A percentile compares a stretch with the other conserved stretches of the same genome.
These are phyloP conservation scores for Podaxis sp. DNA, from an alignment of 768 basidiomycete species.

Conservation along the genomic window DNA sequence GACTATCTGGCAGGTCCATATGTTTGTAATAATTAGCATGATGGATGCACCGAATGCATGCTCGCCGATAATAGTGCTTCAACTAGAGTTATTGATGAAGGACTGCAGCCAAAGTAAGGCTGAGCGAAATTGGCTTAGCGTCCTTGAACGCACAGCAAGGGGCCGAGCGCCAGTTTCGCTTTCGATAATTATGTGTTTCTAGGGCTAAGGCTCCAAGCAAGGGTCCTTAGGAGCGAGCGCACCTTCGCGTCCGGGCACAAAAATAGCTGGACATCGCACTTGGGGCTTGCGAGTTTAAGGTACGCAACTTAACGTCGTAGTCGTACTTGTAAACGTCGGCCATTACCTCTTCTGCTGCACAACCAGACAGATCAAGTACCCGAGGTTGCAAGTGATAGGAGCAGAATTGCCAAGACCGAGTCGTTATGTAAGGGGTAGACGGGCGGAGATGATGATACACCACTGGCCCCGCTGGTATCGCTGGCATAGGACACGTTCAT, in stretches of 20 bases:
- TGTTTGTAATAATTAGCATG: background rate
- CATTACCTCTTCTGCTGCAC: background rate
- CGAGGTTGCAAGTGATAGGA: background rate
- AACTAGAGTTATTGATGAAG: background rate
- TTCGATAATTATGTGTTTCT: background rate
- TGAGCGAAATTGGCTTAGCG: background rate
- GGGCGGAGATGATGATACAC: slow-evolving; percentile 1
- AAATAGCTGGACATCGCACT: background rate
- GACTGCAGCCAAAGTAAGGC: background rate
- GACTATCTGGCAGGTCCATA: background rate
- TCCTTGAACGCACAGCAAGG: background rate
- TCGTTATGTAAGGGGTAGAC: background rate
- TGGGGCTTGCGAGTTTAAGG: background rate
- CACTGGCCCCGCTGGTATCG: background rate
- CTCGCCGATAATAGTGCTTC: background rate
- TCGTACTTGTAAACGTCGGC: background rate
- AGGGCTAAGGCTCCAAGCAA: background rate
- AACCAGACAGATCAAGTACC: slow-evolving; percentile 4
- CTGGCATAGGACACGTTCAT: background rate
- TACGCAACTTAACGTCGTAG: background rate
- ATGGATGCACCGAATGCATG: background rate
- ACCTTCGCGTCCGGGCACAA: background rate
- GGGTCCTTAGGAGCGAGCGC: background rate
- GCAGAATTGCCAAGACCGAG: background rate
- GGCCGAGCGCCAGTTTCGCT: background rate